A percentile compares a stretch with the other conserved stretches of the same genome.
These are phyloP conservation scores for Pseudogymnoascus sp. DNA, from an alignment of 2,329 filamentous ascomycete genomes.

Conservation along the genomic window DNA sequence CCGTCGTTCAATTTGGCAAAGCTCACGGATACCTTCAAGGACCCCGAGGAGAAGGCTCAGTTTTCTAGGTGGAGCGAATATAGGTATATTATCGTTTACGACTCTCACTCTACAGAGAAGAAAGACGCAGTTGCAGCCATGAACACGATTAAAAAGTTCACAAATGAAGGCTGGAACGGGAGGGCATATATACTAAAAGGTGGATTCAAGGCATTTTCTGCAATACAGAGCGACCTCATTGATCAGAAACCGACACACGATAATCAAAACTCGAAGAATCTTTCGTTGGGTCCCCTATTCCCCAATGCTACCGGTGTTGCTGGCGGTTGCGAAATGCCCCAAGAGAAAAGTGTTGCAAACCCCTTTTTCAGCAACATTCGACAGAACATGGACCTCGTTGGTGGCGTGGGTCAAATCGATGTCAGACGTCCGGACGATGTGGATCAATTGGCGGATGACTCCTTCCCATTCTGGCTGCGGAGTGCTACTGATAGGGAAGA, in stretches of 20 bases:
- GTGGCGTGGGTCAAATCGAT: slow-evolving; percentile 78
- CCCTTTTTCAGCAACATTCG: slow-evolving; percentile 95
- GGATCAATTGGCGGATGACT: slow-evolving; percentile 34
- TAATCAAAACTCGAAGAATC: slow-evolving; percentile 32
- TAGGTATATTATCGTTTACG: slow-evolving; percentile 79
- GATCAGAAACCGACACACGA: slow-evolving; percentile 39
- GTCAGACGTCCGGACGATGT: slow-evolving; percentile 49
- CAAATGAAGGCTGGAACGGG: slow-evolving; percentile 71
- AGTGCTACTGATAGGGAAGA: slow-evolving; percentile 58
- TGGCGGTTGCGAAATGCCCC: slow-evolving; percentile 78
- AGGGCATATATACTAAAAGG: slow-evolving; percentile 67
- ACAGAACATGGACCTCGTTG: slow-evolving; percentile 91
- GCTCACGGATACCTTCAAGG: slow-evolving; percentile 76
- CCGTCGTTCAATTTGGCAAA: slow-evolving; percentile 86
- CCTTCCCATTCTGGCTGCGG: slow-evolving; percentile 68
- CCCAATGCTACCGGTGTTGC: slow-evolving; percentile 65
- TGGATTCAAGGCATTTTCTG: slow-evolving; percentile 68
- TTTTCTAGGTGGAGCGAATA: slow-evolving; percentile 71
- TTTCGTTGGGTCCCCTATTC: slow-evolving; percentile 40
- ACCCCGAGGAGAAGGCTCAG: slow-evolving; percentile 55
- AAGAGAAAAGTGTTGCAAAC: slow-evolving; percentile 59
- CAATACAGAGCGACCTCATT: slow-evolving; percentile 55
- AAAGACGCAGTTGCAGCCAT: slow-evolving; percentile 73
- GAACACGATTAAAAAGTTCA: slow-evolving; percentile 91
- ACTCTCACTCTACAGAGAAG: slow-evolving; percentile 64